phyloP scores from a whole-genome alignment of 495 filamentous ascomycete species.

The Geopyxis carbonaria region DNA sequence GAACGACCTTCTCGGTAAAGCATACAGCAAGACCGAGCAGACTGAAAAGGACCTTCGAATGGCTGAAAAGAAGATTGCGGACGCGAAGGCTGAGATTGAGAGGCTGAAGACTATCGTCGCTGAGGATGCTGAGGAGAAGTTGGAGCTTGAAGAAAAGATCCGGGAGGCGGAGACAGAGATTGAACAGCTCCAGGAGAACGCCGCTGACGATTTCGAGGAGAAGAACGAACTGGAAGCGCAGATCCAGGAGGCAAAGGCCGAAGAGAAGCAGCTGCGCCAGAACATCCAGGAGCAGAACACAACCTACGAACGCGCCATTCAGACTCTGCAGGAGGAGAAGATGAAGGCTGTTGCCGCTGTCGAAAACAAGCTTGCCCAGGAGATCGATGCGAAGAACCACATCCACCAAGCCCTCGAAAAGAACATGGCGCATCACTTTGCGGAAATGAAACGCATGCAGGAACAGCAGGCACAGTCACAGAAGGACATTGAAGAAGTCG shows the following conservation, averaged over 20 bases:
- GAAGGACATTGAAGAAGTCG: slow-evolving; percentile 8
- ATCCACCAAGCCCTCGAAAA: background rate
- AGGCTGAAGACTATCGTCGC: slow-evolving; percentile 8
- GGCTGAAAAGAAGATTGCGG: slow-evolving; percentile 6
- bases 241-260: too few relatives aligned
- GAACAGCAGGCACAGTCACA: slow-evolving; percentile 6
- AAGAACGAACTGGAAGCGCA: background rate
- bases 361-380: slow-evolving; percentile 3
- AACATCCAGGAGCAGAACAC: too few relatives aligned
- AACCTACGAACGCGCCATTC: too few relatives aligned
- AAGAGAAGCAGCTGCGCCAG: too few relatives aligned
- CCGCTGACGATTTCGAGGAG: slow-evolving; percentile 2
- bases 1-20: slow-evolving; percentile 5
- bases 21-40: background rate
- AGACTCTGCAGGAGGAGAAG: background rate
- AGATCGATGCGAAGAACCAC: background rate
- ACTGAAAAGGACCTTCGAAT: background rate
- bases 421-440: background rate
- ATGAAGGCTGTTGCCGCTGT: slow-evolving; percentile 1
- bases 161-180: background rate
- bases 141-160: background rate
- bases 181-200: background rate
- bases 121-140: slow-evolving; percentile 5
- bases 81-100: slow-evolving; percentile 5
- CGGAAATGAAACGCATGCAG: slow-evolving; percentile 4